Conservation (phyloP, 2,329 filamentous ascomycete species). For the Alternaria sp. region DNA sequence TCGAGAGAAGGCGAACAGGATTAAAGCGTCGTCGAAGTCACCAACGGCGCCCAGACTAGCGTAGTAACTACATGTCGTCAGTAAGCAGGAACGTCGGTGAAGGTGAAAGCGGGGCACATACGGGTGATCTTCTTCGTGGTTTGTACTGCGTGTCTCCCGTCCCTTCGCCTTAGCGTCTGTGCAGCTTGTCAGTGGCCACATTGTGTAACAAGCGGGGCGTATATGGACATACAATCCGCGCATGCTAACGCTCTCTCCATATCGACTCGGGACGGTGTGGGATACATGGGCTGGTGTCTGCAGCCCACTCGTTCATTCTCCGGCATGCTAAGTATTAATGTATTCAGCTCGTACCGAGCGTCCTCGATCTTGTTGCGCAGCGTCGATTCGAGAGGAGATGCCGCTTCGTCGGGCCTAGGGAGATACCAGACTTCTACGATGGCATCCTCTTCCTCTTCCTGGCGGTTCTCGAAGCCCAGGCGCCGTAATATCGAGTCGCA, state of each 20-base stretch:
- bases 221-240: slow-evolving; percentile 39
- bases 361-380: slow-evolving; percentile 59
- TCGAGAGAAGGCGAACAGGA: slow-evolving; percentile 67
- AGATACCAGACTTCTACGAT: slow-evolving; percentile 42
- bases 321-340: slow-evolving; percentile 54
- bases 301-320: slow-evolving; percentile 37
- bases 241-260: slow-evolving; percentile 49
- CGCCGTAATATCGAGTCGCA: slow-evolving; percentile 64
- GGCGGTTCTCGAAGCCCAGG: slow-evolving; percentile 60
- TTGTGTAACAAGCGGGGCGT: not conserved
- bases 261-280: slow-evolving; percentile 47
- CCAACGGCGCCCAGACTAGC: slow-evolving; percentile 67
- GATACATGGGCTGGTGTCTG: slow-evolving; percentile 38
- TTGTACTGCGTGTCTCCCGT: slow-evolving; percentile 35
- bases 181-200: slow-evolving; percentile 12
- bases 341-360: slow-evolving; percentile 63
- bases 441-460: slow-evolving; percentile 43
- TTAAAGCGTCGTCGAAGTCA: slow-evolving; percentile 67
- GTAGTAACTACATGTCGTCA: slow-evolving; percentile 55
- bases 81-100: not conserved
- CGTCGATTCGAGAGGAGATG: slow-evolving; percentile 26
- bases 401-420: slow-evolving; percentile 31
- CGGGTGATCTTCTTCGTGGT: slow-evolving; percentile 47
- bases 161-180: slow-evolving; percentile 35
- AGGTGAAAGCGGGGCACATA: slow-evolving; percentile 17